These are phyloP conservation scores for Keithomyces neogunnii DNA, from an alignment of 2,329 filamentous ascomycete genomes.

Conservation along the genomic window DNA sequence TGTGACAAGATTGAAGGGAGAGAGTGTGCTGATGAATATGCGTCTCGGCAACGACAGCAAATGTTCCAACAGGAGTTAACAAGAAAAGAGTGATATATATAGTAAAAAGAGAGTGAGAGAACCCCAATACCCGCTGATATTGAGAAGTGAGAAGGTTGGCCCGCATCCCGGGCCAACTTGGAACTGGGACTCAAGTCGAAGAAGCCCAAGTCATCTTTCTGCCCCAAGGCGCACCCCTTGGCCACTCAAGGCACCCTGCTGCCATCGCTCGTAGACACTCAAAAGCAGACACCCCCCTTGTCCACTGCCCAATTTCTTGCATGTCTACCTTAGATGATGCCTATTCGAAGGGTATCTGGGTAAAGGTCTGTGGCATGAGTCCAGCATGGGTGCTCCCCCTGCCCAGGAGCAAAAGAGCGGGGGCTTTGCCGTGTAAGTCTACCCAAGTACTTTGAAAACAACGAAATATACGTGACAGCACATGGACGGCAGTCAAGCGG, in stretches of 20 bases:
- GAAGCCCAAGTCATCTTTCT: too few species aligned
- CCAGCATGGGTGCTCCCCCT: not conserved
- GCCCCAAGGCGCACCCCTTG: too few species aligned
- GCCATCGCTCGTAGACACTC: too few species aligned
- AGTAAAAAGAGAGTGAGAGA: too few species aligned
- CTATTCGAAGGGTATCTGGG: not conserved
- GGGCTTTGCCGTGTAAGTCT: not conserved
- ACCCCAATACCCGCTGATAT: too few species aligned
- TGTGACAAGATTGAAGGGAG: not conserved
- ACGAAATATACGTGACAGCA: not conserved
- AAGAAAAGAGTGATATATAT: too few species aligned
- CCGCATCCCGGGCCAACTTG: too few species aligned
- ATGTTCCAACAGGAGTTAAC: not conserved
- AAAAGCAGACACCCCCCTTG: not conserved
- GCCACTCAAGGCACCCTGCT: too few species aligned
- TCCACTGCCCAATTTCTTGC: not conserved
- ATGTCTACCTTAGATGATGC: not conserved
- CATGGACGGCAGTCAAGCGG: not conserved
- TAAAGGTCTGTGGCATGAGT: not conserved
- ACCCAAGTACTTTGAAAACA: not conserved
- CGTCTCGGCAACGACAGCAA: not conserved
- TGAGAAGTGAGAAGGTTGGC: too few species aligned
- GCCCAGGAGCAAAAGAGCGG: not conserved
- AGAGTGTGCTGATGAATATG: slow-evolving; percentile 1
- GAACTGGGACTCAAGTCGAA: too few species aligned